Evolutionary conservation across 1,139 yeast genomes (phyloP).

Genomic region (Torulaspora pretoriensis): DNA sequence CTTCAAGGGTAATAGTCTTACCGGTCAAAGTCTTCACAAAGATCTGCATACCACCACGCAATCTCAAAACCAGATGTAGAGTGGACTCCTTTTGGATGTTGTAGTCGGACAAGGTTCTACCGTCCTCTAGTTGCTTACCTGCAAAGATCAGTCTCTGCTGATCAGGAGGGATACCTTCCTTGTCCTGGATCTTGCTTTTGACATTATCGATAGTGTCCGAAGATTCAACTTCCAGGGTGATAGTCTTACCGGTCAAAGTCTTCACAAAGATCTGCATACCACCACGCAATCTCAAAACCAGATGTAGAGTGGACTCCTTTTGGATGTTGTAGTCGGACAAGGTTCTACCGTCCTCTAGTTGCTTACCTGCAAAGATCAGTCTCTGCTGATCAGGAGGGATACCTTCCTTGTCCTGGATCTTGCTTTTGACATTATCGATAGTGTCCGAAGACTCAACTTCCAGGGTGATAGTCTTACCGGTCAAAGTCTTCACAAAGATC

Average conservation of each 20-base stretch:
- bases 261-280: conserved; percentile 61
- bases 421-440: conserved; percentile 83
- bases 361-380: conserved; percentile 96
- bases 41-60: conserved; percentile 68
- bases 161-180: conserved; percentile 98
- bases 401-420: conserved; percentile 98
- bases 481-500: conserved; percentile 55
- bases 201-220: conserved; percentile 77
- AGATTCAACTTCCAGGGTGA: conserved; percentile 66
- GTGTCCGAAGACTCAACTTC: conserved; percentile 71
- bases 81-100: conserved; percentile 66
- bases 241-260: conserved; percentile 70
- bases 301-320: conserved; percentile 81
- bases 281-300: conserved; percentile 85
- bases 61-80: conserved; percentile 51
- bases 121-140: conserved; percentile 86
- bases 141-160: conserved; percentile 98
- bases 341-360: conserved; percentile 84
- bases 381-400: conserved; percentile 98
- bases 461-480: conserved; percentile 65
- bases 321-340: conserved; percentile 87
- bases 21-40: conserved; percentile 61
- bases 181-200: conserved; percentile 97
- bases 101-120: conserved; percentile 63
- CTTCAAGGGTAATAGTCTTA: conserved; percentile 66